Evolutionary conservation across 1,139 yeast species (phyloP).

Genomic region (Candida labiduridarum): DNA sequence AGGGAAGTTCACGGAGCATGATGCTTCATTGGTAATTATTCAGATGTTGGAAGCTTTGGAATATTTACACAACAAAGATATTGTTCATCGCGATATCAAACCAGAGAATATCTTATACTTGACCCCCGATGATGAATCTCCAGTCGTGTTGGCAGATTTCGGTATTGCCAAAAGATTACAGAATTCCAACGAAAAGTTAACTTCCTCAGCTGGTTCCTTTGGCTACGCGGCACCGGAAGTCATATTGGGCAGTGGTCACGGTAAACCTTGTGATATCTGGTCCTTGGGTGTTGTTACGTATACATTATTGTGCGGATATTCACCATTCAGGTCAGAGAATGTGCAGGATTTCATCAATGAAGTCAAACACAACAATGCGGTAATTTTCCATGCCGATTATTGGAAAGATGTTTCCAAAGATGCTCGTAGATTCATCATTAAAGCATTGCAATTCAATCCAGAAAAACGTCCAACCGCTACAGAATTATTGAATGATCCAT

Average conservation of each 20-base stretch:
- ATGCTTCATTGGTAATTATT: constrained; percentile 69
- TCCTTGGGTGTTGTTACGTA: constrained; percentile 89
- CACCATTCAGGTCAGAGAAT: constrained; percentile 87
- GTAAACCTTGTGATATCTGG: constrained; percentile 93
- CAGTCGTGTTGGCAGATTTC: constrained; percentile 84
- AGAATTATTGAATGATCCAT: constrained; percentile 64
- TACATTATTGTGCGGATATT: constrained; percentile 87
- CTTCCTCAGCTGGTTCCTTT: constrained; percentile 83
- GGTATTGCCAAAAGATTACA: constrained; percentile 83
- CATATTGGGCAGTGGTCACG: constrained; percentile 74
- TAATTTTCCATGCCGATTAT: constrained; percentile 82
- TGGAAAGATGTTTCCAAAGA: constrained; percentile 79
- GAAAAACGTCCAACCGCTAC: constrained; percentile 65
- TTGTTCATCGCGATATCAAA: constrained; percentile 89
- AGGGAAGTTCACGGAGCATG: constrained; percentile 83
- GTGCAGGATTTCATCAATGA: constrained; percentile 80
- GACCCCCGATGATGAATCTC: constrained; percentile 54
- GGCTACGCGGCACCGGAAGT: constrained; percentile 97
- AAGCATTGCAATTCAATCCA: constrained; percentile 69
- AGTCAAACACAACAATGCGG: constrained; percentile 67
- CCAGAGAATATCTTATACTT: constrained; percentile 85
- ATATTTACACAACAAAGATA: constrained; percentile 71
- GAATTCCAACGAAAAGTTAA: constrained; percentile 62
- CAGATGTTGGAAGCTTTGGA: constrained; percentile 75
- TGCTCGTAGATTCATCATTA: constrained; percentile 72